A percentile compares a stretch with the other conserved stretches of the same genome.
These are phyloP conservation scores for Schizosaccharomyces osmophilus DNA, from an alignment of 805 yeast species.

Conservation along the genomic window DNA sequence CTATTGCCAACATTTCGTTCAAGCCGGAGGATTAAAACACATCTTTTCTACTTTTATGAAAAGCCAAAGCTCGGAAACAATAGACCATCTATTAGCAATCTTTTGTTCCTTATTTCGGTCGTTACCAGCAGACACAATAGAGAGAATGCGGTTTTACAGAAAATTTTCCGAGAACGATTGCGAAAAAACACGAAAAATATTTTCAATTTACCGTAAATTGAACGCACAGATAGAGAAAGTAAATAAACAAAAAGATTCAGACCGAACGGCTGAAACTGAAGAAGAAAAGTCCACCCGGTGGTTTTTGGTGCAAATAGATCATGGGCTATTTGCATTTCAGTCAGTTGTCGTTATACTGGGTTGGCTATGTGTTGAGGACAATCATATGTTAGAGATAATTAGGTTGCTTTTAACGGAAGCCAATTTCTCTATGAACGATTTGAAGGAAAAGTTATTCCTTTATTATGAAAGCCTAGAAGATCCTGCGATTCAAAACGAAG, in stretches of 20 bases:
- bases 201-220: slow-evolving; percentile 3
- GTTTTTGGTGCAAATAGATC: slow-evolving; percentile 7
- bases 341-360: slow-evolving; percentile 7
- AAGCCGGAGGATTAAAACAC: slow-evolving; percentile 7
- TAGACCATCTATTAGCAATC: slow-evolving; percentile 8
- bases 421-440: neutral
- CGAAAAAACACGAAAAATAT: slow-evolving; percentile 6
- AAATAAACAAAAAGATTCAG: slow-evolving; percentile 3
- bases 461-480: neutral
- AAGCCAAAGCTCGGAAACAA: slow-evolving; percentile 5
- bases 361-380: slow-evolving; percentile 10
- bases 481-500: neutral
- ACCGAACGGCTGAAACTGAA: slow-evolving; percentile 4
- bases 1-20: slow-evolving; percentile 4
- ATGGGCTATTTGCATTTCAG: slow-evolving; percentile 7
- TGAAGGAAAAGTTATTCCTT: neutral
- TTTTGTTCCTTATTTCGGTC: slow-evolving; percentile 8
- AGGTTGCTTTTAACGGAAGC: neutral
- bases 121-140: slow-evolving; percentile 7
- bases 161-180: slow-evolving; percentile 8
- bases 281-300: slow-evolving; percentile 7
- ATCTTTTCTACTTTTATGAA: slow-evolving; percentile 7
- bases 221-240: slow-evolving; percentile 3
- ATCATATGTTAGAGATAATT: neutral
- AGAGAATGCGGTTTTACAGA: slow-evolving; percentile 7